Percentiles rank a stretch among this genome's conserved stretches.
phyloP scores from a whole-genome alignment of 371 early-diverging fungal genomes.

The Mucor circinelloides region DNA sequence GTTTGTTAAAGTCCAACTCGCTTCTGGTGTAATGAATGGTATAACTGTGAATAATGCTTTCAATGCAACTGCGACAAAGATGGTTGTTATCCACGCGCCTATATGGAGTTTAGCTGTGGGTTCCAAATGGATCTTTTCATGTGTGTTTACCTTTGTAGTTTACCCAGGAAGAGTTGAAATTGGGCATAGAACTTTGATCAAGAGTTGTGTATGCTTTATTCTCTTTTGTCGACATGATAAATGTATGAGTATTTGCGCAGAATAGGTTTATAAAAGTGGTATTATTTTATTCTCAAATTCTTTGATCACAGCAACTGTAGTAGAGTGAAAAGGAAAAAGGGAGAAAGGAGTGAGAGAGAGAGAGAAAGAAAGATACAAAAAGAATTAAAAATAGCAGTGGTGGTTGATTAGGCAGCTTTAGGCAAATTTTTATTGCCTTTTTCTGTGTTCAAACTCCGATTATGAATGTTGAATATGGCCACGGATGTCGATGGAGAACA shows the following conservation, averaged over 20 bases:
- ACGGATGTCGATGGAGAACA: not conserved
- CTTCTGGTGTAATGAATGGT: conserved; percentile 88
- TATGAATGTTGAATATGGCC: not conserved
- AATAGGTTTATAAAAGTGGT: not conserved
- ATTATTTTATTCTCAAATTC: not conserved
- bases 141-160: conserved; percentile 61
- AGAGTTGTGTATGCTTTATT: conserved; percentile 38
- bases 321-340: not conserved
- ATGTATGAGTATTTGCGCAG: not conserved
- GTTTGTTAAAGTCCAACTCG: conserved; percentile 96
- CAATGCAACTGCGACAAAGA: conserved; percentile 77
- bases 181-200: conserved; percentile 68
- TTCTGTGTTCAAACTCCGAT: not conserved
- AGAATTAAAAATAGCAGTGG: not conserved
- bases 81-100: conserved; percentile 93
- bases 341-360: not conserved
- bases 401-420: not conserved
- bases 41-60: conserved; percentile 85
- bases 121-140: not conserved
- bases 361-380: not conserved
- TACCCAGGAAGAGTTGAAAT: conserved; percentile 73
- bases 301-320: not conserved
- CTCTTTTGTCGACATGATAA: conserved; percentile 13
- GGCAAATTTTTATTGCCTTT: not conserved
- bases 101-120: not conserved